Percentiles rank a stretch among this genome's conserved stretches.
phyloP scores from a whole-genome alignment of 345 rosid species.

The Sonneratia caseolaris region DNA sequence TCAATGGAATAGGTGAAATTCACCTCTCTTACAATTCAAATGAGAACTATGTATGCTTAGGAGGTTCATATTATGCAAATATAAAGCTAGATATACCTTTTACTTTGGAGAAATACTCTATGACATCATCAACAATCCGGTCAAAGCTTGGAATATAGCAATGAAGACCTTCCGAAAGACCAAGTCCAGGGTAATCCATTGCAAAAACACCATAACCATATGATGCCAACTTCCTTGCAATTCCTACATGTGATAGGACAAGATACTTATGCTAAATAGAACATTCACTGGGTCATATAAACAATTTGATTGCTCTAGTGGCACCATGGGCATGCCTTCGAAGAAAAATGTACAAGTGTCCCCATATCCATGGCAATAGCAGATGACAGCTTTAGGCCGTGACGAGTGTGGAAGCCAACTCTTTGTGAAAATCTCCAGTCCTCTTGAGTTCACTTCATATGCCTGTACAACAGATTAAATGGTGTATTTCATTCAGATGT shows the following conservation, averaged over 20 bases:
- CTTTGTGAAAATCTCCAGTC: conserved; percentile 73
- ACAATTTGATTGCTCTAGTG: not conserved
- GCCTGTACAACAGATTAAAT: conserved; percentile 28
- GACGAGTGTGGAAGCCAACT: conserved; percentile 71
- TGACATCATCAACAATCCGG: conserved; percentile 65
- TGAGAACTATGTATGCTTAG: not conserved
- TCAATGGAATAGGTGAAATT: not conserved
- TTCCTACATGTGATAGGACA: conserved; percentile 35
- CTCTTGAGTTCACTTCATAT: conserved; percentile 75
- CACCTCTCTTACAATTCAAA: not conserved
- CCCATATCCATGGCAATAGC: conserved; percentile 92
- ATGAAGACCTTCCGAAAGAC: conserved; percentile 91
- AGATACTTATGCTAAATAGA: conserved; percentile 1
- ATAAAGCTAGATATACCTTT: conserved; percentile 39
- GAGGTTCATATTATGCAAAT: not conserved
- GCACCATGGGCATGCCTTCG: conserved; percentile 51
- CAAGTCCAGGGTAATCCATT: conserved; percentile 95
- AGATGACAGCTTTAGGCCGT: conserved; percentile 63
- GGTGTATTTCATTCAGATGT: no score
- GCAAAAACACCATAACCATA: conserved; percentile 83
- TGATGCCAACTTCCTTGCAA: conserved; percentile 76
- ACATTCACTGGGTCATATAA: not conserved
- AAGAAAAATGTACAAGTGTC: conserved; percentile 94
- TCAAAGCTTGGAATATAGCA: conserved; percentile 75
- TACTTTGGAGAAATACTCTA: conserved; percentile 66